A percentile compares a stretch with the other conserved stretches of the same genome.
Evolutionary conservation across 2,329 filamentous ascomycete genomes (phyloP).

Genomic region (Verticillium isaacii): DNA sequence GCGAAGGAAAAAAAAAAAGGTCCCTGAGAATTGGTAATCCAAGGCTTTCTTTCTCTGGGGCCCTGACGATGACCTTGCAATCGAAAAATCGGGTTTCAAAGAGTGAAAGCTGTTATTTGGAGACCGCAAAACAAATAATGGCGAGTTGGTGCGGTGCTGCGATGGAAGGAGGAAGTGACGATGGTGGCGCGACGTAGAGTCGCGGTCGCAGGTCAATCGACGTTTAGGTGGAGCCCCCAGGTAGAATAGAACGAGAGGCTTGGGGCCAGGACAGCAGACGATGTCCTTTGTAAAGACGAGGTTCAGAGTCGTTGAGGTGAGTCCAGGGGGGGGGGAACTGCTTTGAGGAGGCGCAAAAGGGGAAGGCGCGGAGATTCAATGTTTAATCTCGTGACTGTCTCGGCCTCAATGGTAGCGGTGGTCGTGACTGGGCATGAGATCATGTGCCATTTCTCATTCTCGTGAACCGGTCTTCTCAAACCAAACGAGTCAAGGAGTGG

Average conservation of each 20-base stretch:
- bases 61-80: no score
- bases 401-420: not conserved
- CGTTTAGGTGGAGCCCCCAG: not conserved
- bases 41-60: not conserved
- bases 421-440: not conserved
- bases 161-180: not conserved
- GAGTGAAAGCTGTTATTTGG: not conserved
- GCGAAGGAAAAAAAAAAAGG: not conserved
- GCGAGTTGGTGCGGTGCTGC: not conserved
- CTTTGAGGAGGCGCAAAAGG: not conserved
- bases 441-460: not conserved
- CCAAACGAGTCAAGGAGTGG: not conserved
- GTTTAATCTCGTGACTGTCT: not conserved
- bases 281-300: not conserved
- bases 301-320: not conserved
- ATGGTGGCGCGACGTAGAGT: constrained; percentile 3
- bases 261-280: no score
- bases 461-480: not conserved
- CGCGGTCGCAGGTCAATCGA: not conserved
- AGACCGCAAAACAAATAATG: not conserved
- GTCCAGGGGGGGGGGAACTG: not conserved
- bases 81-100: not conserved
- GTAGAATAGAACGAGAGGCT: not conserved
- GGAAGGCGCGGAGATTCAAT: not conserved
- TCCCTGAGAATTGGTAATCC: not conserved